Conservation (phyloP, 1,284 basidiomycete species). For the Moesziomyces antarcticus region DNA sequence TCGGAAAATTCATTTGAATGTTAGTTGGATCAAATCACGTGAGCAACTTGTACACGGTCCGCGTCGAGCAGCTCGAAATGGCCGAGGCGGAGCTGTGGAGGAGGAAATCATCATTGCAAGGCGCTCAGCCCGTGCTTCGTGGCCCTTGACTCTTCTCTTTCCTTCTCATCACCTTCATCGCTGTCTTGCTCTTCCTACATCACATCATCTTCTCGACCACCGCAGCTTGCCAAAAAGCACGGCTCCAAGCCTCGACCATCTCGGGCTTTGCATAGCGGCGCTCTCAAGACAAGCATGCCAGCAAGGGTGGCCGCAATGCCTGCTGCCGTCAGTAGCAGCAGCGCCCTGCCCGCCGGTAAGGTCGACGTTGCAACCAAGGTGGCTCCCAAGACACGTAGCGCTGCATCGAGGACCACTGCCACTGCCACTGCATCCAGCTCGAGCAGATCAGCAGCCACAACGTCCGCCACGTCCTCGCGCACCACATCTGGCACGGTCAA, state of each 20-base stretch:
- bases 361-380: slow-evolving; percentile 5
- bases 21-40: slow-evolving; percentile 28
- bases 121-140: no score
- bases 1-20: neutral
- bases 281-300: slow-evolving; percentile 19
- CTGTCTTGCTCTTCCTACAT: no score
- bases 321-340: slow-evolving; percentile 2
- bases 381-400: slow-evolving; percentile 10
- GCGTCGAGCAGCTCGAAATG: slow-evolving; percentile 10
- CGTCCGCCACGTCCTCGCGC: slow-evolving; percentile 9
- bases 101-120: no score
- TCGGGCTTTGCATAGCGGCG: neutral
- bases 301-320: slow-evolving; percentile 20
- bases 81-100: no score
- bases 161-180: no score
- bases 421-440: neutral
- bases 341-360: neutral
- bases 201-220: neutral
- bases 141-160: no score
- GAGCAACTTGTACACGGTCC: slow-evolving; percentile 33
- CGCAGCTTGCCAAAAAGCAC: neutral
- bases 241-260: neutral
- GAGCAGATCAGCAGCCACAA: slow-evolving; percentile 1
- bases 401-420: slow-evolving; percentile 1
- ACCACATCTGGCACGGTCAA: slow-evolving; percentile 1